Percentiles rank a stretch among this genome's conserved stretches.
Conservation (phyloP, 73 alveolate genomes). For the Paramecium sonneborni region DNA sequence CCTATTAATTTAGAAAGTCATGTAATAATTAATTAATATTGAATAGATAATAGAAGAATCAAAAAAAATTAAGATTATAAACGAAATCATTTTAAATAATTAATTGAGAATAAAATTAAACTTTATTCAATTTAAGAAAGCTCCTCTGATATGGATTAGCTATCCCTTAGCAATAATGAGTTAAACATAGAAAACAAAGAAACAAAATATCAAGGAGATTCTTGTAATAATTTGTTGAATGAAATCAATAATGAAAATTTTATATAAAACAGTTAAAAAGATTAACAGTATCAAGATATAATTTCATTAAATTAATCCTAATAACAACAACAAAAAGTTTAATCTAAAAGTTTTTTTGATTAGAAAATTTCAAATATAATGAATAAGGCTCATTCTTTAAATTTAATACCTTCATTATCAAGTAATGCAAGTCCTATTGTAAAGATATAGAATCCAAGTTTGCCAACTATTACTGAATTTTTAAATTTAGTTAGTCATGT, state of each 20-base stretch:
- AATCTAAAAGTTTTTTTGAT: background rate
- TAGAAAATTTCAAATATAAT: background rate
- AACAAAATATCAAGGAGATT: background rate
- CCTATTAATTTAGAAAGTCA: background rate
- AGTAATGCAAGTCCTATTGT: background rate
- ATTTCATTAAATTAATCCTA: background rate
- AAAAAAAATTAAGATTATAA: background rate
- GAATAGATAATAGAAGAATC: background rate
- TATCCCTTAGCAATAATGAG: background rate
- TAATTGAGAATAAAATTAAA: background rate
- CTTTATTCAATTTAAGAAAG: background rate
- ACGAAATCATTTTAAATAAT: background rate
- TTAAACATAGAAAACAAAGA: background rate
- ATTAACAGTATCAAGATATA: background rate
- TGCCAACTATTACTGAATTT: background rate
- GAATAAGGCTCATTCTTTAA: background rate
- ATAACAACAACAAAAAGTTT: background rate
- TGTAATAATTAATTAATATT: background rate
- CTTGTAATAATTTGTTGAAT: background rate
- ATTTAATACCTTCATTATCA: background rate
- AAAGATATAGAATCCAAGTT: background rate
- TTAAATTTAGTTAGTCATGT: background rate
- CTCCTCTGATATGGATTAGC: background rate
- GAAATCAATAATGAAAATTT: background rate
- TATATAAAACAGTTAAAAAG: background rate